Evolutionary conservation across 805 yeast species (phyloP).

Genomic region (Nakazawaea wickerhamii): DNA sequence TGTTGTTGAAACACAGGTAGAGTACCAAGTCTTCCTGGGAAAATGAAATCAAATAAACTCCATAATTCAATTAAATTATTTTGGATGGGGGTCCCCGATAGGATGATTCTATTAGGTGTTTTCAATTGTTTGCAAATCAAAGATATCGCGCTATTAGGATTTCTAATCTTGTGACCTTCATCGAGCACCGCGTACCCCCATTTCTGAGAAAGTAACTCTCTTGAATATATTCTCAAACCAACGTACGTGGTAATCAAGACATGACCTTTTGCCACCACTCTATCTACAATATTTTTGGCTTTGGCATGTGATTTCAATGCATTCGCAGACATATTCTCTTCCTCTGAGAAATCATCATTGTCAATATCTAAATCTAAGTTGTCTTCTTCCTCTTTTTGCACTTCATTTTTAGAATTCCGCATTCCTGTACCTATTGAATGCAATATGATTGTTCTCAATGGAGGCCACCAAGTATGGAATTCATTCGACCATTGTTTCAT

Average conservation of each 20-base stretch:
- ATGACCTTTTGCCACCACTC: slow-evolving; percentile 66
- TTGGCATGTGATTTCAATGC: slow-evolving; percentile 25
- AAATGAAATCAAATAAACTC: slow-evolving; percentile 92
- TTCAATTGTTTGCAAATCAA: slow-evolving; percentile 77
- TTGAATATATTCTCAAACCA: slow-evolving; percentile 68
- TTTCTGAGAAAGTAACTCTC: slow-evolving; percentile 51
- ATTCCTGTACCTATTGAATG: slow-evolving; percentile 93
- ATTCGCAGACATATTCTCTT: slow-evolving; percentile 18
- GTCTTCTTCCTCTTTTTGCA: slow-evolving; percentile 41
- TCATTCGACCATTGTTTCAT: slow-evolving; percentile 97
- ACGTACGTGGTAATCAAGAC: slow-evolving; percentile 89
- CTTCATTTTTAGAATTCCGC: slow-evolving; percentile 32
- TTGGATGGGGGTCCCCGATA: slow-evolving; percentile 96
- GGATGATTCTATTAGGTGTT: slow-evolving; percentile 79
- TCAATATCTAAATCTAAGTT: slow-evolving; percentile 42
- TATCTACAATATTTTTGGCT: slow-evolving; percentile 42
- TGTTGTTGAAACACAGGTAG: slow-evolving; percentile 91
- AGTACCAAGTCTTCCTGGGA: slow-evolving; percentile 93
- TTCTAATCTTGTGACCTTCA: slow-evolving; percentile 95
- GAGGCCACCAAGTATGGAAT: slow-evolving; percentile 98
- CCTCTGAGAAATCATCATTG: slow-evolving; percentile 30
- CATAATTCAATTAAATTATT: slow-evolving; percentile 88
- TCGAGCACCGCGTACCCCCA: slow-evolving; percentile 94
- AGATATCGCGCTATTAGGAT: slow-evolving; percentile 88
- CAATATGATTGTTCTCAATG: slow-evolving; percentile 75